A percentile compares a stretch with the other conserved stretches of the same genome.
Conservation (phyloP, 192 early-diverging fungal species). For the Backusella psychrophila region DNA sequence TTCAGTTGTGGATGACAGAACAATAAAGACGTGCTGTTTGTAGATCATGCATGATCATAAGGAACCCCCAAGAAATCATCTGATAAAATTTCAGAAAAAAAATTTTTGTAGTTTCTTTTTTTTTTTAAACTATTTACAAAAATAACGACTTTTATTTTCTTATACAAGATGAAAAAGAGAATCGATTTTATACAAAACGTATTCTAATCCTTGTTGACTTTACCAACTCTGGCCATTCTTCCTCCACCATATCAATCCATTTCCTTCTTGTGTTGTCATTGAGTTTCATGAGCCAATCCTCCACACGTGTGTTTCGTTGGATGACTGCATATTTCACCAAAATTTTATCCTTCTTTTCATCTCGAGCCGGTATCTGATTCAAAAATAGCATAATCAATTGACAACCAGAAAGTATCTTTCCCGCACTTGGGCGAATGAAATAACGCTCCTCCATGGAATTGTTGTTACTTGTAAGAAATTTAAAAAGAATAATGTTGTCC, state of each 20-base stretch:
- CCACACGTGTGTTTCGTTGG: constrained; percentile 21
- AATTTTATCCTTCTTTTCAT: constrained; percentile 22
- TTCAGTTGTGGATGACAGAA: too few species aligned
- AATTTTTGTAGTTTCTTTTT: too few species aligned
- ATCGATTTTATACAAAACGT: constrained; percentile 1
- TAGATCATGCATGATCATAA: too few species aligned
- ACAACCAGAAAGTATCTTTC: constrained; percentile 7
- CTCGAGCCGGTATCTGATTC: constrained; percentile 16
- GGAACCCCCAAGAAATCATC: too few species aligned
- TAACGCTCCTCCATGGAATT: constrained; percentile 18
- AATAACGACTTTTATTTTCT: not conserved
- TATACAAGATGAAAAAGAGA: not conserved
- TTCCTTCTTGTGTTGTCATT: constrained; percentile 18
- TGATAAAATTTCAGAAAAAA: too few species aligned
- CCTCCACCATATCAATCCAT: constrained; percentile 29
- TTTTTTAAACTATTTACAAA: not conserved
- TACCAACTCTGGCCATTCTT: constrained; percentile 22
- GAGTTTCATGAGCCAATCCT: constrained; percentile 17
- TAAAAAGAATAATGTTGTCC: constrained; percentile 28
- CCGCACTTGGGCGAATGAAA: constrained; percentile 31
- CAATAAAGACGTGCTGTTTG: too few species aligned
- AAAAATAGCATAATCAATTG: constrained; percentile 20
- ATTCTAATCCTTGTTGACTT: constrained; percentile 21
- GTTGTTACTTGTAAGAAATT: constrained; percentile 27
- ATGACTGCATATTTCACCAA: constrained; percentile 25